Base-by-base conservation (phyloP, 2,329 filamentous ascomycete genomes). In the Epichloe gansuensis region DNA sequence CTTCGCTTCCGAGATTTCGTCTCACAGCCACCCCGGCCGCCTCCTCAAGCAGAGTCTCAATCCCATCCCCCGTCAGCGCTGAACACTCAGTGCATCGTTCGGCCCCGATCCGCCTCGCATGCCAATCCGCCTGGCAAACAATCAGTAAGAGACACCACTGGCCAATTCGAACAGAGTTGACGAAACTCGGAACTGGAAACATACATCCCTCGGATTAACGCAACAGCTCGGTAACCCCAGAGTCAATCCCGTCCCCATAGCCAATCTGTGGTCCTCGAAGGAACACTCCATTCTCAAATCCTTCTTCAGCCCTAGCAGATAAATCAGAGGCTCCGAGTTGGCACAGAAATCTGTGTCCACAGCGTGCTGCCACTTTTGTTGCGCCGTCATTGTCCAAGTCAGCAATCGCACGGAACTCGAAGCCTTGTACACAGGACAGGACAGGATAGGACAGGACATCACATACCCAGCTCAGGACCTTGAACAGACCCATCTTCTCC, bases 251-350 rank as follows among this genome's bases (percentile, higher is more conserved):
- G 39, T 46, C 35, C 23, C 42, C 47, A 50, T 44, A 7, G 53
- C 43, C 31, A 48, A 11, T 36, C 48, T 41, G 40, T 58, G 55
- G 41, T 52, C 50, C 34, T 56, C 54, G 12, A 51, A 50, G 12
- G 42, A 44, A 47, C 57, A 59, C 25, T 52, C 47, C 21, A 47
- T 44, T 8, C 59, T 53, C 0, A 64, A 44, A 40, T 69, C 67
- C 49, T 61, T 68, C 57, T 70, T 70, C 50, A 64, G 54, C 1
- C 68, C 68, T 0, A 70, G 50, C 5, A 70, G 61, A 34, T 66
- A 61, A 3, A 69, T 21, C 8, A 63, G 34, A 3, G 64, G 65
- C 5, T 11, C 54, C 36, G 44, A 54, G 52, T 1, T 49, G 38
- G 43, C n/a, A 23, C 40, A 40, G 40, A 55, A 55, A 2, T 21